Conservation (phyloP, 2,329 filamentous ascomycete genomes). For the Thielaviopsis euricoi region DNA sequence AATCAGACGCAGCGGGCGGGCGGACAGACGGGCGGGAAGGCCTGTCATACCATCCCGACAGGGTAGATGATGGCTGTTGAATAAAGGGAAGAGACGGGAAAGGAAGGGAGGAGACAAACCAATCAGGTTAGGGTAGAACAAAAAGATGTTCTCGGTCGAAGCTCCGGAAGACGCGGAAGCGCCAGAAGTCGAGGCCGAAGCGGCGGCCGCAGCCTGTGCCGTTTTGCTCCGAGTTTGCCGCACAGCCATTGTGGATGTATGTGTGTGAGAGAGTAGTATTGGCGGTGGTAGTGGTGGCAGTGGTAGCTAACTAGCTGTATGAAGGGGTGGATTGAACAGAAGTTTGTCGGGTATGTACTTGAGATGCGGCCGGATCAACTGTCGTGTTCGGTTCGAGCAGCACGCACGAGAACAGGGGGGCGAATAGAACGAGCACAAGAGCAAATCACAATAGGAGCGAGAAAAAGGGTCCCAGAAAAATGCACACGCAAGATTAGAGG, state of each 20-base stretch:
- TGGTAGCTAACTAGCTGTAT: background rate
- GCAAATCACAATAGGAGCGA: background rate
- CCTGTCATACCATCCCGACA: no score
- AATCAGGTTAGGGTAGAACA: constrained; percentile 70
- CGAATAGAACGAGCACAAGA: background rate
- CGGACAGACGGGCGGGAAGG: background rate
- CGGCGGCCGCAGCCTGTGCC: constrained; percentile 10
- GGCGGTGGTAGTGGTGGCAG: background rate
- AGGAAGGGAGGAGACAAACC: constrained; percentile 31
- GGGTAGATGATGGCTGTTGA: no score
- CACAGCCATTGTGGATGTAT: constrained; percentile 8
- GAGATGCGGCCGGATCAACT: background rate
- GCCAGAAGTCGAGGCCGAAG: constrained; percentile 18
- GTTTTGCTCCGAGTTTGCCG: constrained; percentile 15
- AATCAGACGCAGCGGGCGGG: background rate
- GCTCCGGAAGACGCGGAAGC: constrained; percentile 18
- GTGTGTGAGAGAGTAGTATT: background rate
- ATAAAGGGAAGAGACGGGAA: background rate
- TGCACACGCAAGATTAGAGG: background rate
- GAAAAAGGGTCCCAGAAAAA: background rate
- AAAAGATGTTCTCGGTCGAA: constrained; percentile 56
- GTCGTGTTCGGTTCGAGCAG: background rate
- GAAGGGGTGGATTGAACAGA: background rate
- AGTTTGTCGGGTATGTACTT: background rate
- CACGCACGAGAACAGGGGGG: background rate